A percentile compares a stretch with the other conserved stretches of the same genome.
Evolutionary conservation across 192 early-diverging fungal species (phyloP).

Genomic region (Oehlia diaphana): DNA sequence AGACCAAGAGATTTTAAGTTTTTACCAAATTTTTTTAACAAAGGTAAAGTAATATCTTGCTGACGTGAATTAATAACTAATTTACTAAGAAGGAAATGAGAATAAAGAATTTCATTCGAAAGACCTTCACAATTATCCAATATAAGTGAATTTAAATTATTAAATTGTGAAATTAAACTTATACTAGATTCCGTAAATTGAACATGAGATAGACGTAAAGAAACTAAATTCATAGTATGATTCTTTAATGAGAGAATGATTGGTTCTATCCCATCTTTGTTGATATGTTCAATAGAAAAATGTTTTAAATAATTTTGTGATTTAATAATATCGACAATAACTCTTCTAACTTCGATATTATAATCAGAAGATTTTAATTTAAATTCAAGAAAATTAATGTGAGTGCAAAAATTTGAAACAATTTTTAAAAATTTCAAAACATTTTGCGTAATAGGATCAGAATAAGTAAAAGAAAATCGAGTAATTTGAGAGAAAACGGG

Average conservation of each 20-base stretch:
- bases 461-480: too few relatives aligned
- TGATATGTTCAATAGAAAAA: neutral
- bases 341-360: neutral
- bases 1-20: neutral
- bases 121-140: neutral
- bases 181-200: neutral
- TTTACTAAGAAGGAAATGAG: neutral
- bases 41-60: neutral
- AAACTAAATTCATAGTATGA: neutral
- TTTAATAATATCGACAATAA: neutral
- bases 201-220: neutral
- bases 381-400: neutral
- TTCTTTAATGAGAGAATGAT: neutral
- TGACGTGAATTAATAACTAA: neutral
- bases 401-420: too few relatives aligned
- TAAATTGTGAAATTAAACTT: neutral
- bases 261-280: neutral
- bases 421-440: too few relatives aligned
- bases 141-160: neutral
- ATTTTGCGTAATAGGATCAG: too few relatives aligned
- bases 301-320: neutral
- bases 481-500: too few relatives aligned
- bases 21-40: neutral
- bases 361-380: neutral
- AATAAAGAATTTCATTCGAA: neutral